Evolutionary conservation across 1,284 basidiomycete genomes (phyloP).

Genomic region (Pseudozyma tsukubaensis): DNA sequence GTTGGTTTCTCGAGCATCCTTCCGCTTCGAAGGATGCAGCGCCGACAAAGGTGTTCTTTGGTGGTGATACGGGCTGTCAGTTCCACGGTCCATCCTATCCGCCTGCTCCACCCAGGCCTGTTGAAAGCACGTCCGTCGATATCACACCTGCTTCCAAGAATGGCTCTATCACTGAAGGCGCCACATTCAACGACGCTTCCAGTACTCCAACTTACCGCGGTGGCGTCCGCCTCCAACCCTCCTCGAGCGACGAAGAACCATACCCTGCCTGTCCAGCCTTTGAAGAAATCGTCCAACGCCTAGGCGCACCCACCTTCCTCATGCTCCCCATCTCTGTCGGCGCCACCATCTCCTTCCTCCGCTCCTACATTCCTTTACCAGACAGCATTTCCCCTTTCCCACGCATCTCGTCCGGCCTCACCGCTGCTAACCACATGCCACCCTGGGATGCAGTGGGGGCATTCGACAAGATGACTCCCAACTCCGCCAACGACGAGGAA

Average conservation of each 20-base stretch:
- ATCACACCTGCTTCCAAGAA: slow-evolving; percentile 16
- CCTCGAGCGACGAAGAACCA: not conserved
- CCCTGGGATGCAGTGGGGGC: slow-evolving; percentile 60
- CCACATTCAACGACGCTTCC: not conserved
- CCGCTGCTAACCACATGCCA: slow-evolving; percentile 63
- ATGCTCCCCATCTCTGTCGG: slow-evolving; percentile 66
- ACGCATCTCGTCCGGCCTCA: slow-evolving; percentile 52
- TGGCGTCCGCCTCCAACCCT: slow-evolving; percentile 19
- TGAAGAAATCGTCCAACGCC: slow-evolving; percentile 40
- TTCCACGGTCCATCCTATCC: slow-evolving; percentile 51
- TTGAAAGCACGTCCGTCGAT: slow-evolving; percentile 7
- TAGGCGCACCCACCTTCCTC: slow-evolving; percentile 55
- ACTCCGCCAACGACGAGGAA: not conserved
- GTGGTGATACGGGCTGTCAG: slow-evolving; percentile 65
- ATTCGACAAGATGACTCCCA: slow-evolving; percentile 46
- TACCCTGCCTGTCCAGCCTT: slow-evolving; percentile 65
- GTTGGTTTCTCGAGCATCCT: slow-evolving; percentile 58
- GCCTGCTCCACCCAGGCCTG: slow-evolving; percentile 24
- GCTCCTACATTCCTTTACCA: slow-evolving; percentile 58
- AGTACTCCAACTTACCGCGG: slow-evolving; percentile 21
- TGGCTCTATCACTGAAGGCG: slow-evolving; percentile 8
- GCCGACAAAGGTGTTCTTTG: slow-evolving; percentile 53
- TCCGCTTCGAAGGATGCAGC: not conserved
- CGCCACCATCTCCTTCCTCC: slow-evolving; percentile 63
- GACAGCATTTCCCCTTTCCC: slow-evolving; percentile 58